phyloP scores from a whole-genome alignment of 129 eudicot species.

The Chrysanthemum makinoi region DNA sequence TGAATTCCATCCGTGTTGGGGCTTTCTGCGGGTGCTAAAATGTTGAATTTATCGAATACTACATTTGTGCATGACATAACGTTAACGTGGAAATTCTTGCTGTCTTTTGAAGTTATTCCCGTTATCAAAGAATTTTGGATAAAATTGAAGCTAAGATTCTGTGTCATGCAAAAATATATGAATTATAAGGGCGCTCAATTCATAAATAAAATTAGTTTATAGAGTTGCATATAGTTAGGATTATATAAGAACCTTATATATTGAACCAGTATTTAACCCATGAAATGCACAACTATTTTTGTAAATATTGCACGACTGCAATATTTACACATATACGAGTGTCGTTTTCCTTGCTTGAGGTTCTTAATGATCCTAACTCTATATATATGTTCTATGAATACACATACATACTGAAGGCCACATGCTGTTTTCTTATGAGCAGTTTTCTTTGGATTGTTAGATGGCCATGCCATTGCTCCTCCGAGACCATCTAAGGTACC shows the following conservation, averaged over 20 bases:
- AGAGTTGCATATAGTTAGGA: not conserved
- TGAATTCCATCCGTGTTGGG: conserved; percentile 71
- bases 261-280: not conserved
- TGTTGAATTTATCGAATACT: conserved; percentile 30
- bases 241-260: conserved; percentile 9
- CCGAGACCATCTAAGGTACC: conserved; percentile 69
- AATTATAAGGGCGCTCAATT: not conserved
- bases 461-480: conserved; percentile 37
- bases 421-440: conserved; percentile 22
- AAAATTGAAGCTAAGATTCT: conserved; percentile 51
- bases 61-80: conserved; percentile 37
- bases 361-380: conserved; percentile 1
- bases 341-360: not conserved
- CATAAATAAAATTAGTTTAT: not conserved
- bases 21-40: conserved; percentile 42
- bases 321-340: not conserved
- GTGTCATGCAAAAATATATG: conserved; percentile 1
- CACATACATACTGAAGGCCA: conserved; percentile 39
- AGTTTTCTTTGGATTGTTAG: conserved; percentile 26
- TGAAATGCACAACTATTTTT: not conserved
- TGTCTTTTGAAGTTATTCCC: conserved; percentile 48
- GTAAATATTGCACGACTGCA: not conserved
- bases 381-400: not conserved
- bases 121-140: conserved; percentile 34
- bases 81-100: conserved; percentile 50